These are phyloP conservation scores for Biancaea sappan DNA, from an alignment of 306 rosid species.

Conservation along the genomic window DNA sequence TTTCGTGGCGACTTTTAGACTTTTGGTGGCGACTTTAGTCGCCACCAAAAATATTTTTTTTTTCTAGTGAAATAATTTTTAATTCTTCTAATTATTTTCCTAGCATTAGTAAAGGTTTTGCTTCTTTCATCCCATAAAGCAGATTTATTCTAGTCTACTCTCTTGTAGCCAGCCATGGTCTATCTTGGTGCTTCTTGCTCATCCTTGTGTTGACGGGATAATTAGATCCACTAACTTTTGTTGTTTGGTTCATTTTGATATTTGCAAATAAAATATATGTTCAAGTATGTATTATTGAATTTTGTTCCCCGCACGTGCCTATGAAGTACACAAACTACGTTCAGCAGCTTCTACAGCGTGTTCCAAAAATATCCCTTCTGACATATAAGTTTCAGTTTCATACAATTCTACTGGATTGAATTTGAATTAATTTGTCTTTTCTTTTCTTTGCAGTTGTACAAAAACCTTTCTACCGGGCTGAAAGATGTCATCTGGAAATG, in stretches of 20 bases:
- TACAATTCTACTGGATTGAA: background rate
- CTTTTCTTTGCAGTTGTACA: constrained; percentile 61
- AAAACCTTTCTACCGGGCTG: constrained; percentile 59
- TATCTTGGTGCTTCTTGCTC: background rate
- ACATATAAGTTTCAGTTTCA: background rate
- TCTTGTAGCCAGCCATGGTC: background rate
- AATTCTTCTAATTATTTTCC: background rate
- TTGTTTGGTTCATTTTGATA: background rate
- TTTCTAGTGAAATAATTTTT: too few species aligned
- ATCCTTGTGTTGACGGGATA: background rate
- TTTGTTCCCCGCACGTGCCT: background rate
- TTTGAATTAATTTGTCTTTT: constrained; percentile 6
- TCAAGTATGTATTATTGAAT: background rate
- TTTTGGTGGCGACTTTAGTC: too few species aligned
- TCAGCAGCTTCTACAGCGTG: background rate
- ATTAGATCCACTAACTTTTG: background rate
- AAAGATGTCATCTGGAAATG: constrained; percentile 68
- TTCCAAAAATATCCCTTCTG: background rate
- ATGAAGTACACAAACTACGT: background rate
- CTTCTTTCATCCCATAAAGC: background rate
- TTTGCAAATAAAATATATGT: background rate
- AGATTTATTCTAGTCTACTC: background rate
- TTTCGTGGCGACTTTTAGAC: too few species aligned
- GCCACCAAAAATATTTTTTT: too few species aligned
- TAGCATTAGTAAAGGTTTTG: background rate